Base-by-base conservation (phyloP, 2,329 filamentous ascomycete species). In the Scorias spongiosa region DNA sequence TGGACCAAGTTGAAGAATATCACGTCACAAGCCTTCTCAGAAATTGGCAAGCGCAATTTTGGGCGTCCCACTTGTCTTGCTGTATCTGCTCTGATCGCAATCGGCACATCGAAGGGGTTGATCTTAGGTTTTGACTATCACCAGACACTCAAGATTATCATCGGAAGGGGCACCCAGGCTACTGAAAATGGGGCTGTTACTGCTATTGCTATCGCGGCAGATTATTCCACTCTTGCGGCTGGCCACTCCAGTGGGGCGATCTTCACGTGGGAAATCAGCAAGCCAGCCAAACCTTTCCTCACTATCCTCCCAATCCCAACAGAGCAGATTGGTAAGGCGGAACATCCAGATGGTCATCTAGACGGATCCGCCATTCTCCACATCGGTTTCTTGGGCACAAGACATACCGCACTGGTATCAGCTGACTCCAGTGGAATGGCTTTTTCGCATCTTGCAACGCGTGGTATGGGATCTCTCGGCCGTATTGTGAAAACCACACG, bases 81-180 rank as follows among this genome's bases (percentile, higher is more conserved):
- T 36, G 82, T 95, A 40, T 88, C 89, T 49, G 84, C 88, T 2
- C 79, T 80, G 8, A 93, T 98, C 54, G 84, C 88, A 11, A 66
- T 98, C 43, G 91, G 91, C 20, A 98, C 93, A 1, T 84, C 86
- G 2, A 96, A 94, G 63, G 91, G 93, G 43, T 80, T 95, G 62
- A 83, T 96, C 45, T 69, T 98, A 58, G 79, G 96, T 47, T 98
- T 98, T 66, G 93, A 98, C 67, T 96, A 95, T 63, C 86, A 93
- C 61, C 91, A 98, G 64, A 91, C 84, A 53, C 68, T 96, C 45
- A 95, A 93, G 64, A 81, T 84, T 54, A 93, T 96, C 46, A 86
- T 98, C 50, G 91, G 91, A 2, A 83, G 84, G 29, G 88, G 89
- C 29, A 94, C 88, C 1, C 94, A 91, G 72, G 89, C 91, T 55